These are phyloP conservation scores for Diddensiella transvaalensis DNA, from an alignment of 805 yeast species.

Conservation along the genomic window DNA sequence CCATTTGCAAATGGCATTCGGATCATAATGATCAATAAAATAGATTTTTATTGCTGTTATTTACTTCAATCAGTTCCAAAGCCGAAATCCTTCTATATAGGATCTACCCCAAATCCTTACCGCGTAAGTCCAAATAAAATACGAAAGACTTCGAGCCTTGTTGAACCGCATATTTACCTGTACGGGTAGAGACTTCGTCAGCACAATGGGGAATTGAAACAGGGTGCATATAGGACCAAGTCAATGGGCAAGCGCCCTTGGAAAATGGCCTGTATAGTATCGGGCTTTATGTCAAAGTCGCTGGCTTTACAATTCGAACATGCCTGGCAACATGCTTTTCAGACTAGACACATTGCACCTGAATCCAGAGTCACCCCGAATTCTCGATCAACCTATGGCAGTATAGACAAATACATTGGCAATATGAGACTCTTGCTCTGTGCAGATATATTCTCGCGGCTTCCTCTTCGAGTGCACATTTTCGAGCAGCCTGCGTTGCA, in stretches of 20 bases:
- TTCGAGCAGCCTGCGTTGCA: slow-evolving; percentile 25
- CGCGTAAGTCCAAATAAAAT: slow-evolving; percentile 33
- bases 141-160: slow-evolving; percentile 4
- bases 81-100: slow-evolving; percentile 63
- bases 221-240: slow-evolving; percentile 68
- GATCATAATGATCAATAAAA: neutral
- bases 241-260: slow-evolving; percentile 62
- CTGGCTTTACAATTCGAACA: slow-evolving; percentile 79
- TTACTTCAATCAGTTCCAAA: slow-evolving; percentile 57
- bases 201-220: slow-evolving; percentile 65
- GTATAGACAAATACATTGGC: slow-evolving; percentile 28
- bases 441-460: slow-evolving; percentile 24
- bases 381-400: slow-evolving; percentile 11
- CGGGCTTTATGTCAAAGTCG: slow-evolving; percentile 68
- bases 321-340: slow-evolving; percentile 74
- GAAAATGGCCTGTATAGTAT: slow-evolving; percentile 59
- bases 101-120: slow-evolving; percentile 76
- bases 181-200: slow-evolving; percentile 57
- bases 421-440: slow-evolving; percentile 27
- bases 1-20: neutral
- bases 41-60: slow-evolving; percentile 63
- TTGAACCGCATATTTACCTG: neutral
- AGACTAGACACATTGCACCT: slow-evolving; percentile 54
- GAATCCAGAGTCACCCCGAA: slow-evolving; percentile 38
- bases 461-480: slow-evolving; percentile 28